Evolutionary conservation across 495 filamentous ascomycete genomes (phyloP).

Genomic region (Lindgomyces ingoldianus): DNA sequence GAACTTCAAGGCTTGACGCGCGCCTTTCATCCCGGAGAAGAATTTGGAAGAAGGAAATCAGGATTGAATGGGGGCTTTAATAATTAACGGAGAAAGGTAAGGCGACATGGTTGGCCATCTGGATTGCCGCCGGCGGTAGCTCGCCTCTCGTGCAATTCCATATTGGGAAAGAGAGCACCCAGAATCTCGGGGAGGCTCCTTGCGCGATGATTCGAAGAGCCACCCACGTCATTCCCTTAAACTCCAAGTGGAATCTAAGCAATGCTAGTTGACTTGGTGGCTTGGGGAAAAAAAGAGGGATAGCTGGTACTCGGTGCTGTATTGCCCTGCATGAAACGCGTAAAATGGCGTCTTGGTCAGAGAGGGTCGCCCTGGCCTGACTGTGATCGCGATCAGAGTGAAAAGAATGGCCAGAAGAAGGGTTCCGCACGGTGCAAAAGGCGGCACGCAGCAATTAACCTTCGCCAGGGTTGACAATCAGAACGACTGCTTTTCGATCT

Average conservation of each 20-base stretch:
- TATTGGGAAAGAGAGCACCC: neutral
- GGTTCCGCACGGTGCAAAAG: neutral
- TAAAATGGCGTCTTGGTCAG: neutral
- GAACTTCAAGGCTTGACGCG: no score
- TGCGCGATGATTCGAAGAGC: neutral
- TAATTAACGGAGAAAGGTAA: no score
- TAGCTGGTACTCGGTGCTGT: no score
- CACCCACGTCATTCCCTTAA: neutral
- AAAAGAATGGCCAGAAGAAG: neutral
- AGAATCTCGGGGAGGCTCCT: neutral
- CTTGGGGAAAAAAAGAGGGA: no score
- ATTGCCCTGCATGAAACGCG: neutral
- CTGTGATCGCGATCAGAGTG: neutral
- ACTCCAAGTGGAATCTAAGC: no score
- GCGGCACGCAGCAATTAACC: neutral
- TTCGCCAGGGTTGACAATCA: neutral
- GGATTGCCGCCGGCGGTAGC: no score
- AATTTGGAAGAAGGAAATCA: no score
- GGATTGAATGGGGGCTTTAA: no score
- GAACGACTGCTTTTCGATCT: neutral
- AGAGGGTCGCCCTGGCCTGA: neutral
- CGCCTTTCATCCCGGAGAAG: no score
- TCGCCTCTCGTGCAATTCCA: constrained; percentile 35
- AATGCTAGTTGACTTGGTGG: no score
- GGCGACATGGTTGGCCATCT: no score